Base-by-base conservation (phyloP, 257 asterid genomes). In the Fraxinus pennsylvanica region DNA sequence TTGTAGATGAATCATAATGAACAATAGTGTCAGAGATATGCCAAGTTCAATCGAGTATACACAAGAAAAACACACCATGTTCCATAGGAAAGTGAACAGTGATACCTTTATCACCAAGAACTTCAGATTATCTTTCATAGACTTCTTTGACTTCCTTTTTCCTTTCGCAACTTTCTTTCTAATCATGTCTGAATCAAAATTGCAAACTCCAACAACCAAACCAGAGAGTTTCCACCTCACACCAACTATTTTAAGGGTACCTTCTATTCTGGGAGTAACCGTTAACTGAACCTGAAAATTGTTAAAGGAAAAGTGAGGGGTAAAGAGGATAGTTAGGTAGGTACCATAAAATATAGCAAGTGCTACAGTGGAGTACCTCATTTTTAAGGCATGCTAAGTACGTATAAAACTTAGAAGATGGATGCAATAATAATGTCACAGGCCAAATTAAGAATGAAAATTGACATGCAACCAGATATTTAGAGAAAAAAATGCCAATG, bases 141-240 rank as follows among this genome's bases (percentile, higher is more conserved):
- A 75, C 70, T 81, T 85, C 79, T 87, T 88, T 65, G 83, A 83
- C 81, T 90, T 89, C 84, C 87, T 87, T 80, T 78, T 90, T 79
- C 92, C 90, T 79, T 86, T 86, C 25, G 88, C 73, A 79, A 78
- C 88, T 83, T 84, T 91, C 87, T 86, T 92, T 74, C 84, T 90
- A 63, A 78, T 72, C 38, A 82, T 41, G 80, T 96, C 97, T 7
- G 92, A 78, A 76, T 84, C 89, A 81, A 96, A 93, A 82, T 90
- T 88, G 83, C 85, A 84, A 82, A 89, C 78, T 76, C 98, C 99
- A 82, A 89, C 84, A 21, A 96, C 92, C 29, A 92, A 92, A 74
- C 93, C 94, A 32, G 98, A 96, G 80, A 96, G 95, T 83, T 92
- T 96, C 99, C 99, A 96, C 90, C 93, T 88, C 71, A 96, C 96